Conservation (phyloP, 805 yeast genomes). For the Kodamaea fukazawae region DNA sequence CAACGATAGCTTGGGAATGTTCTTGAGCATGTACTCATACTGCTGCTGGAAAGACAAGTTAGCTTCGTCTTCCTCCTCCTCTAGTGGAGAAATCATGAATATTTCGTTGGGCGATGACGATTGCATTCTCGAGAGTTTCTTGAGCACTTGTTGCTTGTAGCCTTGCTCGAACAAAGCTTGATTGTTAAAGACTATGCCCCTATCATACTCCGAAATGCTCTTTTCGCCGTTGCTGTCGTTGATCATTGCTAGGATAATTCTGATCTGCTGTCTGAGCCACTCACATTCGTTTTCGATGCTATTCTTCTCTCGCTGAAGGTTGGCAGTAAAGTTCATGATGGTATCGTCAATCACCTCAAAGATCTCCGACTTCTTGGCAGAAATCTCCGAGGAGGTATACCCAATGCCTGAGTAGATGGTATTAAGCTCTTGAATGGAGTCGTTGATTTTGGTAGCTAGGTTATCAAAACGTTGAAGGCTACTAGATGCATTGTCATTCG, state of each 20-base stretch:
- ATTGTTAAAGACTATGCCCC: slow-evolving; percentile 35
- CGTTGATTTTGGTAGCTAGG: slow-evolving; percentile 33
- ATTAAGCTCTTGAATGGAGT: slow-evolving; percentile 42
- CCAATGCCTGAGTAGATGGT: slow-evolving; percentile 53
- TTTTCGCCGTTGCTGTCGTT: slow-evolving; percentile 34
- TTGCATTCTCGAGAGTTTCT: slow-evolving; percentile 14
- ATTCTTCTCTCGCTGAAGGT: slow-evolving; percentile 34
- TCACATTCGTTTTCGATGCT: slow-evolving; percentile 43
- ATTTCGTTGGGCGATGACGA: slow-evolving; percentile 14
- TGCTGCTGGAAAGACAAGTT: slow-evolving; percentile 19
- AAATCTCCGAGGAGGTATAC: slow-evolving; percentile 48
- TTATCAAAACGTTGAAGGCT: slow-evolving; percentile 20
- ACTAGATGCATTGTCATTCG: slow-evolving; percentile 6
- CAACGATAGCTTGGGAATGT: slow-evolving; percentile 29
- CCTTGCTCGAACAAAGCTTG: slow-evolving; percentile 25
- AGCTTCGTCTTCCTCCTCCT: slow-evolving; percentile 18
- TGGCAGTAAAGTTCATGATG: slow-evolving; percentile 38
- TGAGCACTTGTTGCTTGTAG: slow-evolving; percentile 24
- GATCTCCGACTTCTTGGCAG: slow-evolving; percentile 47
- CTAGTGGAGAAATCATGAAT: slow-evolving; percentile 23
- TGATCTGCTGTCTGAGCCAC: slow-evolving; percentile 44
- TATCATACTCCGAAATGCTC: slow-evolving; percentile 18
- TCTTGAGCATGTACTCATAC: slow-evolving; percentile 23
- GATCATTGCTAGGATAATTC: slow-evolving; percentile 38
- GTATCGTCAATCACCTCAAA: slow-evolving; percentile 50